Percentiles rank a stretch among this genome's conserved stretches.
Conservation (phyloP, 2,329 filamentous ascomycete genomes). For the Rutstroemia sp. region DNA sequence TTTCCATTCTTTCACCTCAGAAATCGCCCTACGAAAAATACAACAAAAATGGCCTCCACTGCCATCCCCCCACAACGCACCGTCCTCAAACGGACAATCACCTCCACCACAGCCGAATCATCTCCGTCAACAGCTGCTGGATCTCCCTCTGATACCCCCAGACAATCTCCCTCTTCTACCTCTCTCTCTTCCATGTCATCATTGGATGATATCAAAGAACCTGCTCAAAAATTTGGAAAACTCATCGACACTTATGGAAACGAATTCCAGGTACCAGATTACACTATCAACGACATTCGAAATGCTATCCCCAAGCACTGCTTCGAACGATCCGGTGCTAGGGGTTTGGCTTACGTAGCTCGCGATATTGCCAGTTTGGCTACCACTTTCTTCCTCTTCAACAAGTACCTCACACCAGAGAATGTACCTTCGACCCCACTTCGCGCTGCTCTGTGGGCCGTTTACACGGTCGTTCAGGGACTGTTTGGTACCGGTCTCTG, state of each 20-base stretch:
- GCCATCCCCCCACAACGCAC: conserved; percentile 19
- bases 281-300: conserved; percentile 94
- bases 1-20: not conserved
- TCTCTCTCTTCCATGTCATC: conserved; percentile 86
- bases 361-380: conserved; percentile 70
- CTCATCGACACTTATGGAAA: conserved; percentile 92
- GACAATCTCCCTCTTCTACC: conserved; percentile 68
- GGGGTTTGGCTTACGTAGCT: conserved; percentile 73
- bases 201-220: conserved; percentile 37
- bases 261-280: conserved; percentile 87
- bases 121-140: conserved; percentile 48
- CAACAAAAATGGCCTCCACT: conserved; percentile 28
- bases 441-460: conserved; percentile 56
- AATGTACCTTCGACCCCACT: conserved; percentile 62
- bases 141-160: conserved; percentile 53
- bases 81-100: conserved; percentile 23
- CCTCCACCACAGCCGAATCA: conserved; percentile 24
- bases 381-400: conserved; percentile 76
- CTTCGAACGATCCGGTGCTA: conserved; percentile 76
- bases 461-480: conserved; percentile 73
- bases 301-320: conserved; percentile 98
- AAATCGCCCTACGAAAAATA: not conserved
- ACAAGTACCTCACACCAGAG: conserved; percentile 85
- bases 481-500: conserved; percentile 90
- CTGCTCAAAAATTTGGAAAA: conserved; percentile 43